phyloP scores from a whole-genome alignment of 2,329 filamentous ascomycete genomes.

The Claviceps sp. region DNA sequence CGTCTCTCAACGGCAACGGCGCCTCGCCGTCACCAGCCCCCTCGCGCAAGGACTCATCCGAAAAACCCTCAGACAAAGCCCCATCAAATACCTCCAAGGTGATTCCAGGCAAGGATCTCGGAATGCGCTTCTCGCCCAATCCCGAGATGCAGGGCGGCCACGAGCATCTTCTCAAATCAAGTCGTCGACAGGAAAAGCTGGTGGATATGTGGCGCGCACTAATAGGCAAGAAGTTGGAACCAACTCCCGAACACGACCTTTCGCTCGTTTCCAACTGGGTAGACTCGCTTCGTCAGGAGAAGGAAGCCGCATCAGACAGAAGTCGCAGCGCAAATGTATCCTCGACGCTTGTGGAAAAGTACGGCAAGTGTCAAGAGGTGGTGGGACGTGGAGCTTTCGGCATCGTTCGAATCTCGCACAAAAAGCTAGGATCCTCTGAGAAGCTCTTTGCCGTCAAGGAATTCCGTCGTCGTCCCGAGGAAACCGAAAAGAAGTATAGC shows the following conservation, averaged over 20 bases:
- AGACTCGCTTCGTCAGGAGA: conserved; percentile 80
- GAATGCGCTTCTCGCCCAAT: conserved; percentile 38
- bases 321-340: conserved; percentile 62
- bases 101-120: conserved; percentile 20
- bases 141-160: conserved; percentile 53
- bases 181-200: conserved; percentile 86
- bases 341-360: conserved; percentile 76
- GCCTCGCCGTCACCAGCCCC: conserved; percentile 22
- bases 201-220: conserved; percentile 82
- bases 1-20: conserved; percentile 22
- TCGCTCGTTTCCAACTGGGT: conserved; percentile 95
- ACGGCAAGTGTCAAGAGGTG: conserved; percentile 95
- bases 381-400: conserved; percentile 94
- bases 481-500: conserved; percentile 94
- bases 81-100: conserved; percentile 17
- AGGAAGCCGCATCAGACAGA: conserved; percentile 71
- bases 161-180: conserved; percentile 77
- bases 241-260: conserved; percentile 60
- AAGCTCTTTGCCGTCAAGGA: conserved; percentile 97
- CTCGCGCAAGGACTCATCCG: conserved; percentile 29
- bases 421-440: conserved; percentile 74
- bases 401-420: conserved; percentile 95
- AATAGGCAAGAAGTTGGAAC: conserved; percentile 71
- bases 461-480: conserved; percentile 84
- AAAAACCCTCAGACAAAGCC: conserved; percentile 14